Evolutionary conservation across 805 yeast species (phyloP), one percentile per base, ranked within the genome.

Genomic region (Yamadazyma akitaensis): DNA sequence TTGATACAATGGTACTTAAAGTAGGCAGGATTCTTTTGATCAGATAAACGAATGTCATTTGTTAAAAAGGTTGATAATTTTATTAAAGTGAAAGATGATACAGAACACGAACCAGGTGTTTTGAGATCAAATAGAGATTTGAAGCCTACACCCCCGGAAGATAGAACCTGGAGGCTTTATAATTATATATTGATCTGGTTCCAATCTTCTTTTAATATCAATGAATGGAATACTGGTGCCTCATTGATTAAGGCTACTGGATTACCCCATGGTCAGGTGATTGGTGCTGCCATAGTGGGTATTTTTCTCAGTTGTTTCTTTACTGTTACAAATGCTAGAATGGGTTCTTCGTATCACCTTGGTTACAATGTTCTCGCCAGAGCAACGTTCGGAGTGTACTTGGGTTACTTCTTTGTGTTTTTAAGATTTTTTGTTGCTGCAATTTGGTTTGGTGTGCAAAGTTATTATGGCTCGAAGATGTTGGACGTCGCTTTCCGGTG

Each of bases 191-290:
- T 48, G 11, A 46, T 51, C 18, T 51, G 51, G 51, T 48, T 51
- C 18, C 51, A 48, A 41, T 40, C 49, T 33, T 35, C 48, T 25
- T 37, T 51, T 25, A 51, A 51, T 35, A 34, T 51, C 17, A 51
- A 48, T 16, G 54, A 51, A 35, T 48, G 42, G 35, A 51, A 51
- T 34, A 48, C 54, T 30, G 54, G 51, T 16, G 51, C 51, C 12
- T 41, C 48, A 14, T 36, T 51, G 7, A 48, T 48, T 13, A 37
- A 40, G 18, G n/a, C 28, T 14, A 51, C 51, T 11, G 48, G 48
- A 24, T 41, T 51, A 24, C 51, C 54, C 3, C 47, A 48, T 24
- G 48, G 48, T 11, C 48, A 51, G n/a, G 50, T 51, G 5, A 51
- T 51, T 35, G 54, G 51, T 14, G 51, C 50, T 18, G 41, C 44